A percentile compares a stretch with the other conserved stretches of the same genome.
Conservation (phyloP, 164 flowering plant genomes). For the Sextonia rubra region DNA sequence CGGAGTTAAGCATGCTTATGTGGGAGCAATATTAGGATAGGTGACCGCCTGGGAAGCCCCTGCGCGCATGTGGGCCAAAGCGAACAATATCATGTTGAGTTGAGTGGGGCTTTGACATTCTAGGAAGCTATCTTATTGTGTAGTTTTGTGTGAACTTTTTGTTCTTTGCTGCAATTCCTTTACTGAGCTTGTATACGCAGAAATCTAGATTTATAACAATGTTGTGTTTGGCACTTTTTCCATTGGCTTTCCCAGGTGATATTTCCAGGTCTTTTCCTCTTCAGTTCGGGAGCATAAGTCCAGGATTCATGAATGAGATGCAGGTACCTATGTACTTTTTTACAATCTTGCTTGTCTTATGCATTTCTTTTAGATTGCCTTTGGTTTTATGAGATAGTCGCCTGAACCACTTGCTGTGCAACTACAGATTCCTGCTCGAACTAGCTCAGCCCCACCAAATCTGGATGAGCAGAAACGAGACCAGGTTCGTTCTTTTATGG, state of each 20-base stretch:
- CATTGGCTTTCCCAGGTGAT: conserved; percentile 39
- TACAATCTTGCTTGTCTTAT: background rate
- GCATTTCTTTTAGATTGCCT: background rate
- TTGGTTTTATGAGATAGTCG: background rate
- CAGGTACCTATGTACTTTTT: conserved; percentile 11
- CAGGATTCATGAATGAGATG: conserved; percentile 22
- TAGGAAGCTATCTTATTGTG: background rate
- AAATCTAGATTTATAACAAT: background rate
- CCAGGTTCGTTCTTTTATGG: conserved; percentile 44
- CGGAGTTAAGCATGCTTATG: no score
- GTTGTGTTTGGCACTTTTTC: background rate
- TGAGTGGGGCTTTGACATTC: no score
- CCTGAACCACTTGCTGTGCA: background rate
- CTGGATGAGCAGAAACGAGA: conserved; percentile 87
- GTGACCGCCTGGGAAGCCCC: no score
- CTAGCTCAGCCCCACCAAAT: conserved; percentile 95
- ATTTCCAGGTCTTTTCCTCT: conserved; percentile 19
- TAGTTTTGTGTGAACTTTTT: background rate
- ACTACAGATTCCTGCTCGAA: conserved; percentile 85
- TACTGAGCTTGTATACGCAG: background rate
- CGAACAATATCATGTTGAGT: no score
- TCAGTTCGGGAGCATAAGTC: conserved; percentile 22
- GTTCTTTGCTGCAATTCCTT: background rate
- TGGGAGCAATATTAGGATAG: no score
- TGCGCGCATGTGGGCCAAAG: no score